phyloP scores from a whole-genome alignment of 2,329 filamentous ascomycete genomes.

The Pseudogymnoascus sp. region DNA sequence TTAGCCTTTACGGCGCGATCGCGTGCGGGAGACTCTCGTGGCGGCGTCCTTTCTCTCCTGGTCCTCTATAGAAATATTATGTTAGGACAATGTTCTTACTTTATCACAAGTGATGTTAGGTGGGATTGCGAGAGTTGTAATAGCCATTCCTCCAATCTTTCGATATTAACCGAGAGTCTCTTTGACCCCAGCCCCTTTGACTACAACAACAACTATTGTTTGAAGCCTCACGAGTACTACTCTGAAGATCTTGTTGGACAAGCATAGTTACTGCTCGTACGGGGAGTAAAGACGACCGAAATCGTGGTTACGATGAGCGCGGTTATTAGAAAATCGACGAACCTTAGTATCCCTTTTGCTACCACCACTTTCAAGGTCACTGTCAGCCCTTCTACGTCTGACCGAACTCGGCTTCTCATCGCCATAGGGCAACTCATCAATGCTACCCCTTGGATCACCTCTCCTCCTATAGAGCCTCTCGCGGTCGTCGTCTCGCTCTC shows the following conservation, averaged over 20 bases:
- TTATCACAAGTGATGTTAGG: slow-evolving; percentile 24
- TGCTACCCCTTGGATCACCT: slow-evolving; percentile 64
- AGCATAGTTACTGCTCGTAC: background rate
- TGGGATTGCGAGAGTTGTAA: background rate
- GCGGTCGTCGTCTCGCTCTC: slow-evolving; percentile 82
- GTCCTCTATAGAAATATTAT: slow-evolving; percentile 38
- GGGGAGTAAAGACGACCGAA: background rate
- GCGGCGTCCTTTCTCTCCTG: slow-evolving; percentile 45
- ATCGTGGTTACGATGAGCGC: background rate
- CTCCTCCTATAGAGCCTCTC: slow-evolving; percentile 83
- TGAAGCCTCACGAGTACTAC: background rate
- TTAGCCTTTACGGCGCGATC: slow-evolving; percentile 51
- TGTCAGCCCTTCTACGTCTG: slow-evolving; percentile 70
- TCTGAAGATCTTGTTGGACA: background rate
- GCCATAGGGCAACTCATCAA: slow-evolving; percentile 87
- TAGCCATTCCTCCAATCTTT: background rate
- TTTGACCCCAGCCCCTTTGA: background rate
- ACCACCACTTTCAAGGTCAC: slow-evolving; percentile 57
- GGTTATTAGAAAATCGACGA: slow-evolving; percentile 10
- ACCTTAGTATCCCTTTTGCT: slow-evolving; percentile 59
- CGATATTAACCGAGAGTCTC: background rate
- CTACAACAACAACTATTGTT: background rate
- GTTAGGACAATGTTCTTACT: slow-evolving; percentile 8
- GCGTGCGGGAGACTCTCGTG: slow-evolving; percentile 47
- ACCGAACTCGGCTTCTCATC: slow-evolving; percentile 59